Percentiles rank a stretch among this genome's conserved stretches.
Evolutionary conservation across 2,329 filamentous ascomycete genomes (phyloP).

Genomic region (Aspergillus fijiensis): DNA sequence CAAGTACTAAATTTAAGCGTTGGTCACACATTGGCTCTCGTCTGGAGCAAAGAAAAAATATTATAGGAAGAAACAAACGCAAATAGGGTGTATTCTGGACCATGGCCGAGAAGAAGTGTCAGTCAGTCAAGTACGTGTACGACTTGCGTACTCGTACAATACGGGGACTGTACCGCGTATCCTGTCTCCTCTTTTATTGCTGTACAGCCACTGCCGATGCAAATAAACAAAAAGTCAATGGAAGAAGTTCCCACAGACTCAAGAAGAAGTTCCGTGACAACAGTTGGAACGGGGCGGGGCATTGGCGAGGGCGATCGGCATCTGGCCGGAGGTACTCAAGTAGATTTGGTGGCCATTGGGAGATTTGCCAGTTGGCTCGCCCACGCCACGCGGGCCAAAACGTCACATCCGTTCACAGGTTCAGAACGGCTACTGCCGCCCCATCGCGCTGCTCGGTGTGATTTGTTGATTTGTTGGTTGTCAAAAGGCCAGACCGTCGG

Average conservation of each 20-base stretch:
- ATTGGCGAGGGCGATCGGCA: not conserved
- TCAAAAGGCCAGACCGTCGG: slow-evolving; percentile 4
- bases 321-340: not conserved
- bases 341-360: not conserved
- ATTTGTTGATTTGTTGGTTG: not conserved
- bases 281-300: not conserved
- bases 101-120: not conserved
- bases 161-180: not conserved
- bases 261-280: no score
- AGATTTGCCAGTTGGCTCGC: not conserved
- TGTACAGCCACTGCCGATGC: not conserved
- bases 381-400: slow-evolving; percentile 9
- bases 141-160: not conserved
- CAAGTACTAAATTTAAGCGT: no score
- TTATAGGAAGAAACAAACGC: not conserved
- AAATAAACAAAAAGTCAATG: not conserved
- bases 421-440: slow-evolving; percentile 3
- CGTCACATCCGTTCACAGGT: not conserved
- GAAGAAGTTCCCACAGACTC: not conserved
- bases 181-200: no score
- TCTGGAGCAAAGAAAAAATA: no score
- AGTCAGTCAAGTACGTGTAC: not conserved
- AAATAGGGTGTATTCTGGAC: not conserved
- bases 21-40: no score
- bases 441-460: not conserved